Conservation (phyloP, 352 stramenopile genomes). For the Blastocystis hominis region DNA sequence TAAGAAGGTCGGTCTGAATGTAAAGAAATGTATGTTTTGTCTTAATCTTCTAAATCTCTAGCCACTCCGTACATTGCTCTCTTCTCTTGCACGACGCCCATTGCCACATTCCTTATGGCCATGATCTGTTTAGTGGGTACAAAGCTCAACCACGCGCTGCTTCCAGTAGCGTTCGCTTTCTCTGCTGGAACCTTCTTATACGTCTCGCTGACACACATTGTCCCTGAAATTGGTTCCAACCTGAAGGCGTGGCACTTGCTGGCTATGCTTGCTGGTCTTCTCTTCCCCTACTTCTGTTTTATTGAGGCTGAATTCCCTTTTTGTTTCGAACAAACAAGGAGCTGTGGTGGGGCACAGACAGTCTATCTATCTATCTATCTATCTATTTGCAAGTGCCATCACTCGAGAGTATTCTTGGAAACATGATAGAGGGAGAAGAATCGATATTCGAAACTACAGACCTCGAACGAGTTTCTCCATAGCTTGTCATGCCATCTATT, state of each 20-base stretch:
- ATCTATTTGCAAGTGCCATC: neutral
- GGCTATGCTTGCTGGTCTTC: slow-evolving; percentile 36
- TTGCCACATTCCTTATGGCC: slow-evolving; percentile 45
- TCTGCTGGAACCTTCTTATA: slow-evolving; percentile 58
- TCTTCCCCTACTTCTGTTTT: slow-evolving; percentile 57
- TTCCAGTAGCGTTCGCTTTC: slow-evolving; percentile 46
- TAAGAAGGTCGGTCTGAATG: slow-evolving; percentile 49
- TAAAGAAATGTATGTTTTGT: slow-evolving; percentile 17
- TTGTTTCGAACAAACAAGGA: neutral
- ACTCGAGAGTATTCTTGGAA: too few relatives aligned
- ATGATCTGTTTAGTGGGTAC: neutral
- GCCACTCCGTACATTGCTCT: slow-evolving; percentile 8
- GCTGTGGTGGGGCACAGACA: neutral
- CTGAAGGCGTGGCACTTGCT: slow-evolving; percentile 56
- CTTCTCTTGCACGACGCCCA: slow-evolving; percentile 22
- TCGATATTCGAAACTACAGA: slow-evolving; percentile 1
- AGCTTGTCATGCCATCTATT: slow-evolving; percentile 29
- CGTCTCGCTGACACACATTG: slow-evolving; percentile 53
- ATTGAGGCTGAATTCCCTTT: slow-evolving; percentile 25
- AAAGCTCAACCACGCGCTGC: neutral
- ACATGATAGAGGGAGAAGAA: neutral
- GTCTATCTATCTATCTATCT: too few relatives aligned
- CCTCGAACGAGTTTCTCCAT: slow-evolving; percentile 29
- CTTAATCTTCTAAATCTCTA: neutral
- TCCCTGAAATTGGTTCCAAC: slow-evolving; percentile 56